Evolutionary conservation across 768 basidiomycete species (phyloP).

Genomic region (Tricholoma matsutake): DNA sequence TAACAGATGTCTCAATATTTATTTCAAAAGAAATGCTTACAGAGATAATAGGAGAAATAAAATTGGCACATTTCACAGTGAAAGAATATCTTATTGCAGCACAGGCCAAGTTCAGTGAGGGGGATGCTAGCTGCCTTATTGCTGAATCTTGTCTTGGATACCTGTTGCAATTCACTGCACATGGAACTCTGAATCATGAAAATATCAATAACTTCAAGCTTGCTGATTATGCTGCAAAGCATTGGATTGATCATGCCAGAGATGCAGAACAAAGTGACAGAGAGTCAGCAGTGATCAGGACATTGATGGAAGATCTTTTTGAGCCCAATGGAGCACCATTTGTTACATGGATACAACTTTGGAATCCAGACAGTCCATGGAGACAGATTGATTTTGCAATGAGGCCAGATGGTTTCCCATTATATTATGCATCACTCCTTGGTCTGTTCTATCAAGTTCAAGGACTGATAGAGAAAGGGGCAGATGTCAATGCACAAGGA

Average conservation of each 20-base stretch:
- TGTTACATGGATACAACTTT: no score
- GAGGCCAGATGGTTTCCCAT: not conserved
- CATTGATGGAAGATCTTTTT: no score
- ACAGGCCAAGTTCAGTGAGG: not conserved
- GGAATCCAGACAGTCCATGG: not conserved
- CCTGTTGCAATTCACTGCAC: not conserved
- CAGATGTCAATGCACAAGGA: not conserved
- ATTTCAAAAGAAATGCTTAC: not conserved
- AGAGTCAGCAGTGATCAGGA: no score
- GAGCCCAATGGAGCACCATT: no score
- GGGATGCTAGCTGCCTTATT: no score
- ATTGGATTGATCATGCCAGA: not conserved
- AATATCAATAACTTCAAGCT: not conserved
- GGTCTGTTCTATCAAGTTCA: no score
- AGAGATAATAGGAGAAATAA: not conserved
- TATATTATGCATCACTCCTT: not conserved
- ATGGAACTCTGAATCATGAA: not conserved
- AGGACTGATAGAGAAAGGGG: not conserved
- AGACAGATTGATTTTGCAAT: not conserved
- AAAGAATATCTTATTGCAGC: not conserved
- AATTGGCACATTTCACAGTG: no score
- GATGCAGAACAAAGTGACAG: not conserved
- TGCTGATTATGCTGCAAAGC: not conserved
- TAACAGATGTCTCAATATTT: not conserved
- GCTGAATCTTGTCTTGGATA: no score